Evolutionary conservation across 768 basidiomycete genomes (phyloP).

Genomic region (Rhizopogon rudus): DNA sequence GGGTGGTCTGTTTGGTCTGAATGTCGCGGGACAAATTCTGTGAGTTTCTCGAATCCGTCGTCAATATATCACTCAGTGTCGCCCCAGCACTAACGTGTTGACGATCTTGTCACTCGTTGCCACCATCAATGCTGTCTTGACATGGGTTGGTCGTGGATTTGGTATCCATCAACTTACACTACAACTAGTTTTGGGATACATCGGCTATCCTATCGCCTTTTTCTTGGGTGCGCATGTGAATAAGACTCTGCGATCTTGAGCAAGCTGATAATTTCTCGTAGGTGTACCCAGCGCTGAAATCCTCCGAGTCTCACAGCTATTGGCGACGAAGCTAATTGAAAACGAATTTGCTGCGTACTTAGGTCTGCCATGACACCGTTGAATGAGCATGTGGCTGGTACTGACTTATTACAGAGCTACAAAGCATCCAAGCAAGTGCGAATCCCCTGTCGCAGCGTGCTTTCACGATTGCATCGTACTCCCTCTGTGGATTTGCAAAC

Average conservation of each 20-base stretch:
- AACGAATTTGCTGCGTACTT: conserved; percentile 83
- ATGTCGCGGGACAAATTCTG: conserved; percentile 87
- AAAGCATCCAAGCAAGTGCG: conserved; percentile 41
- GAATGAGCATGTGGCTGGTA: neutral
- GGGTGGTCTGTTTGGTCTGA: conserved; percentile 79
- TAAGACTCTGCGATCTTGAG: neutral
- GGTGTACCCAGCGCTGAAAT: conserved; percentile 83
- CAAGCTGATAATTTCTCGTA: conserved; percentile 5
- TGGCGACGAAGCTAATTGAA: conserved; percentile 83
- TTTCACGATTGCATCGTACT: conserved; percentile 81
- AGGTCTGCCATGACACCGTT: conserved; percentile 10
- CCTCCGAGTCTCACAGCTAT: conserved; percentile 69
- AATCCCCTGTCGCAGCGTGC: conserved; percentile 65
- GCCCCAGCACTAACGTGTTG: conserved; percentile 67
- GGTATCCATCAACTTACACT: conserved; percentile 80
- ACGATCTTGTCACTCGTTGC: conserved; percentile 82
- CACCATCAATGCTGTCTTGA: conserved; percentile 77
- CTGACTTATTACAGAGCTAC: conserved; percentile 23
- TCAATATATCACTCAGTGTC: conserved; percentile 7
- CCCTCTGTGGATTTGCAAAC: conserved; percentile 90
- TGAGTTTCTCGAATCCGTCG: conserved; percentile 28
- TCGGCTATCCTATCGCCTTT: conserved; percentile 86
- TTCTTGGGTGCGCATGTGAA: conserved; percentile 42
- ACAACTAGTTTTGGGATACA: conserved; percentile 79
- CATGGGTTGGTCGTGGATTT: conserved; percentile 86